Evolutionary conservation across 495 filamentous ascomycete genomes (phyloP), one percentile per base, ranked within the genome.

Genomic region (Xylaria palmicola): DNA sequence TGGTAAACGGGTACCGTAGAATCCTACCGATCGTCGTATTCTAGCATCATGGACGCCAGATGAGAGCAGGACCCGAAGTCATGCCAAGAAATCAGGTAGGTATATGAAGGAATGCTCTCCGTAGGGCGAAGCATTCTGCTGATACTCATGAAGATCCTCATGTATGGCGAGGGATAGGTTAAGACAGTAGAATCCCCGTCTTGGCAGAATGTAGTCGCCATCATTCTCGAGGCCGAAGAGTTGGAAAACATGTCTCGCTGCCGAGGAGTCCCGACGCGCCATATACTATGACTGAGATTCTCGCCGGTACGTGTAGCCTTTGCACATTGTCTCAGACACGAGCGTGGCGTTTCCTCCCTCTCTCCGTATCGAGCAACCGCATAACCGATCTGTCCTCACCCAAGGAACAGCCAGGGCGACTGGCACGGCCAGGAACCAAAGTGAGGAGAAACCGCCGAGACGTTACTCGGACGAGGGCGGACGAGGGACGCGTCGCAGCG

Each of bases 181-280:
- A 59, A 68, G 59, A 65, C 68, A 68, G 17, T 49, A 40, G 61
- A 65, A 68, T 66, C 62, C 62, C 62, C 64, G 26, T 44, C 29
- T 44, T 40, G 48, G 57, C 57, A 9, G 12, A 13, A 20, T 9
- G 36, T 41, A 52, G 43, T 13, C 47, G 26, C 29, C 12, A 60
- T 29, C 57, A 60, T 60, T 60, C 57, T 44, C 17, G 39, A 27
- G 2, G 7, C 27, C 17, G 10, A 34, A 24, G 15, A 40, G 13
- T 40, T 32, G 26, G 36, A 26, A 52, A 34, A 44, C 57, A 52
- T 40, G 36, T 59, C 29, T 50, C 56, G 20, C 24, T 27, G 0
- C 5, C 15, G 29, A 27, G 22, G 24, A 40, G 8, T 6, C 2
- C 6, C 30, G 26, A 26, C 6, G 5, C 29, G 10, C 10, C 4